These are phyloP conservation scores for Thraustotheca clavata DNA, from an alignment of 352 stramenopile genomes.

Conservation along the genomic window DNA sequence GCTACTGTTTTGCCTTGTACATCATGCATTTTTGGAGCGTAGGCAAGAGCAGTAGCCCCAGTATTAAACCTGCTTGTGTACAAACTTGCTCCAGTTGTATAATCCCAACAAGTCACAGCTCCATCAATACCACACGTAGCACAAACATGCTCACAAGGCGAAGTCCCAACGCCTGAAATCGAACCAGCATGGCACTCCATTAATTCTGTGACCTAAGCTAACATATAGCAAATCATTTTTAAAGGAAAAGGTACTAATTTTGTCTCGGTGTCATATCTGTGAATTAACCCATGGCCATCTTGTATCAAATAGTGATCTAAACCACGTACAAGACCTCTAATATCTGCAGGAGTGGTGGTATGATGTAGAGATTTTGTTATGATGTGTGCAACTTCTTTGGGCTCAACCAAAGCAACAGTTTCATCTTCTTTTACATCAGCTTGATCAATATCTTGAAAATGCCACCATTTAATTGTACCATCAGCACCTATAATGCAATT, in stretches of 20 bases:
- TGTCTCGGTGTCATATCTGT: slow-evolving; percentile 26
- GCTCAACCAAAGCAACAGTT: slow-evolving; percentile 56
- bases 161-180: slow-evolving; percentile 67
- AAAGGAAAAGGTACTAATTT: not conserved
- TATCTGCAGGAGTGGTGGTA: slow-evolving; percentile 27
- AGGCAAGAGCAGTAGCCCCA: slow-evolving; percentile 52
- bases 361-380: slow-evolving; percentile 30
- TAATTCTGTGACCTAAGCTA: slow-evolving; percentile 18
- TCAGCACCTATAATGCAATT: slow-evolving; percentile 33
- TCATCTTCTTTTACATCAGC: slow-evolving; percentile 81
- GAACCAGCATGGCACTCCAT: slow-evolving; percentile 39
- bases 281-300: slow-evolving; percentile 41
- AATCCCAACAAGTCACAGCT: slow-evolving; percentile 83
- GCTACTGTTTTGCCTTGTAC: slow-evolving; percentile 57
- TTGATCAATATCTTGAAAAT: slow-evolving; percentile 71
- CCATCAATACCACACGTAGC: slow-evolving; percentile 83
- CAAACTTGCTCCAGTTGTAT: slow-evolving; percentile 45
- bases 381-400: slow-evolving; percentile 51
- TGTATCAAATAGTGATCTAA: slow-evolving; percentile 47
- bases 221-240: not conserved
- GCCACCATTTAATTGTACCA: slow-evolving; percentile 87
- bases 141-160: slow-evolving; percentile 77
- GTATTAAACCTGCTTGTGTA: slow-evolving; percentile 26
- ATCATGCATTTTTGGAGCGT: slow-evolving; percentile 50
- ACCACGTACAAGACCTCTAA: slow-evolving; percentile 53